Percentiles rank a stretch among this genome's conserved stretches.
Evolutionary conservation across 2,329 filamentous ascomycete species (phyloP).

Genomic region (Sporothrix pallida): DNA sequence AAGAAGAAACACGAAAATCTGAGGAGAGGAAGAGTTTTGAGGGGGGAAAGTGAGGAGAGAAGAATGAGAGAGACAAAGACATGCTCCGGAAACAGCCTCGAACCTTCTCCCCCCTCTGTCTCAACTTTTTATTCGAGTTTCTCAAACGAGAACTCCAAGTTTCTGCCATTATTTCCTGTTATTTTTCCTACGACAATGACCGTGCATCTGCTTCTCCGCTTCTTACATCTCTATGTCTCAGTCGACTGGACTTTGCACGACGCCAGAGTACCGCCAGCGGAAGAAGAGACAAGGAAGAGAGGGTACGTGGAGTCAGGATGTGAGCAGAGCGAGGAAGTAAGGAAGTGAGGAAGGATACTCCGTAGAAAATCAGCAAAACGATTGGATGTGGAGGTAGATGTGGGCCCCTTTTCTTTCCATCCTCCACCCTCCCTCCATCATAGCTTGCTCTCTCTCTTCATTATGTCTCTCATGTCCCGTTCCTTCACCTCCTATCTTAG

Average conservation of each 20-base stretch:
- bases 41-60: neutral
- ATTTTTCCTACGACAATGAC: neutral
- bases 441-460: neutral
- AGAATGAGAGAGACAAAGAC: neutral
- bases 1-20: neutral
- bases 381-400: neutral
- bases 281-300: neutral
- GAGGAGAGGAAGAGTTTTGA: neutral
- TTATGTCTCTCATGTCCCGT: neutral
- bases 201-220: conserved; percentile 12
- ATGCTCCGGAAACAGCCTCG: neutral
- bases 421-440: neutral
- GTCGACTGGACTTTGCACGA: conserved; percentile 26
- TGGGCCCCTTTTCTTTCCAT: neutral
- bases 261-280: neutral
- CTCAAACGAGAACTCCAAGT: too few species aligned
- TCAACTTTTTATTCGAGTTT: neutral
- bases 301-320: too few species aligned
- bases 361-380: neutral
- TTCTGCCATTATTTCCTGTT: neutral
- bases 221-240: conserved; percentile 26
- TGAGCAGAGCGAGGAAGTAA: neutral
- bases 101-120: conserved; percentile 3
- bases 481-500: neutral
- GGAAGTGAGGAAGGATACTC: neutral